Percentiles rank a stretch among this genome's conserved stretches.
These are phyloP conservation scores for Sicyos edulis DNA, from an alignment of 306 rosid genomes.

Conservation along the genomic window DNA sequence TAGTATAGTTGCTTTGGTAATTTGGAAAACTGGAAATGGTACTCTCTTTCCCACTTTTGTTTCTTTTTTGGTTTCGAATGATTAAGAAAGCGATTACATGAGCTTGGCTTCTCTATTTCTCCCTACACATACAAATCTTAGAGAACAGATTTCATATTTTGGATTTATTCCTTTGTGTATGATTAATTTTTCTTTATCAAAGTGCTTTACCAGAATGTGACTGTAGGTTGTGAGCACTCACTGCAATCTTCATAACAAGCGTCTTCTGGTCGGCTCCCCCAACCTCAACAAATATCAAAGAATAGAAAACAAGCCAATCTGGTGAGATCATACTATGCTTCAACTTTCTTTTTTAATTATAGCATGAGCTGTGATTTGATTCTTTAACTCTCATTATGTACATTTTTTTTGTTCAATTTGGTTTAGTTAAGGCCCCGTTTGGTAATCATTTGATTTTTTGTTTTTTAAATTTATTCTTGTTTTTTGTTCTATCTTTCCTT, in stretches of 20 bases:
- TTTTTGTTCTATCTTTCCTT: no score
- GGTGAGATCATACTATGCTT: background rate
- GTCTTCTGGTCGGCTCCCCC: background rate
- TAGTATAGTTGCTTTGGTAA: slow-evolving; percentile 25
- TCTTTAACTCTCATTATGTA: background rate
- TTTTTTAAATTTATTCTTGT: no score
- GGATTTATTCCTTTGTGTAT: background rate
- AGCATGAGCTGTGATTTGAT: background rate
- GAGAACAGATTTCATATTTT: background rate
- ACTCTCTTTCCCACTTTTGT: background rate
- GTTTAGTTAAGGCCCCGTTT: background rate
- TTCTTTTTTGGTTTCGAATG: background rate
- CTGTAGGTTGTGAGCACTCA: background rate
- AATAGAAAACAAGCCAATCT: slow-evolving; percentile 7
- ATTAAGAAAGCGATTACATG: slow-evolving; percentile 6
- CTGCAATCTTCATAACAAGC: slow-evolving; percentile 12
- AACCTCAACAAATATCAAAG: background rate
- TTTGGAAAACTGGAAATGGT: slow-evolving; percentile 16
- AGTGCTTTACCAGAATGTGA: background rate
- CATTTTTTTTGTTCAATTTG: background rate
- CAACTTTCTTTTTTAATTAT: background rate
- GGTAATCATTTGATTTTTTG: no score
- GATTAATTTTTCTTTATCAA: background rate
- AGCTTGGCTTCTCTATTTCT: background rate
- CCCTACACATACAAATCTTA: background rate